A percentile compares a stretch with the other conserved stretches of the same genome.
Evolutionary conservation across 2,329 filamentous ascomycete species (phyloP).

Genomic region (Penicillium sp.): DNA sequence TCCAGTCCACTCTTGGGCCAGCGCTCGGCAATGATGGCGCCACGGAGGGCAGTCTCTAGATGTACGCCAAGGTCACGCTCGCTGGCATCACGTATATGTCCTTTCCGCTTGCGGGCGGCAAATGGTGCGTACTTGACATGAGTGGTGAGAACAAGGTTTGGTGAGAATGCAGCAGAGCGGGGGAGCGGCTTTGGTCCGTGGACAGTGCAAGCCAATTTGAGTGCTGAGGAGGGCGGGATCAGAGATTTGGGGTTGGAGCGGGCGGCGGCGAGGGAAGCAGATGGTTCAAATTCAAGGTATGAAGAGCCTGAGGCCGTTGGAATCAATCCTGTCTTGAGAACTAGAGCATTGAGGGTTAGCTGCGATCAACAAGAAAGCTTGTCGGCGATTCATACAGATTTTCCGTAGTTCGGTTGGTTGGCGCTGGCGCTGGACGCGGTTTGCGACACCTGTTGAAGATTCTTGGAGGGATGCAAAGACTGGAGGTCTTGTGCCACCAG

Average conservation of each 20-base stretch:
- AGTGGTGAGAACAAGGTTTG: slow-evolving; percentile 85
- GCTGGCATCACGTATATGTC: slow-evolving; percentile 78
- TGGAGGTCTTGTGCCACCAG: slow-evolving; percentile 71
- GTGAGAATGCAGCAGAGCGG: slow-evolving; percentile 84
- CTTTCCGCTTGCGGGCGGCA: slow-evolving; percentile 74
- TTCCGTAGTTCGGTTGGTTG: slow-evolving; percentile 71
- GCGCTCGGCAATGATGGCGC: slow-evolving; percentile 84
- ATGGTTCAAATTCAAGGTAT: slow-evolving; percentile 56
- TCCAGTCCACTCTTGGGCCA: slow-evolving; percentile 99
- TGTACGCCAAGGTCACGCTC: slow-evolving; percentile 90
- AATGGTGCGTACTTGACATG: slow-evolving; percentile 98
- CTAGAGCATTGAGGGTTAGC: slow-evolving; percentile 47
- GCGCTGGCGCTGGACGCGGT: slow-evolving; percentile 54
- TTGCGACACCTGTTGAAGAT: slow-evolving; percentile 48
- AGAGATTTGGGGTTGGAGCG: slow-evolving; percentile 46
- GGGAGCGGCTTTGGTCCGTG: slow-evolving; percentile 90
- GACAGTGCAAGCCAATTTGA: slow-evolving; percentile 90
- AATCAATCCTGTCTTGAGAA: slow-evolving; percentile 85
- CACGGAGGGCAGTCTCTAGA: slow-evolving; percentile 83
- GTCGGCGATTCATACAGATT: slow-evolving; percentile 65
- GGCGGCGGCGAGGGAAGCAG: slow-evolving; percentile 44
- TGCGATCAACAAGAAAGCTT: background rate
- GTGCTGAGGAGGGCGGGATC: slow-evolving; percentile 59
- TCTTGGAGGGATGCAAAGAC: slow-evolving; percentile 56
- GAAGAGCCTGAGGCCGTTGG: slow-evolving; percentile 92